phyloP scores from a whole-genome alignment of 345 rosid species.

The Eucalyptus urophylla region DNA sequence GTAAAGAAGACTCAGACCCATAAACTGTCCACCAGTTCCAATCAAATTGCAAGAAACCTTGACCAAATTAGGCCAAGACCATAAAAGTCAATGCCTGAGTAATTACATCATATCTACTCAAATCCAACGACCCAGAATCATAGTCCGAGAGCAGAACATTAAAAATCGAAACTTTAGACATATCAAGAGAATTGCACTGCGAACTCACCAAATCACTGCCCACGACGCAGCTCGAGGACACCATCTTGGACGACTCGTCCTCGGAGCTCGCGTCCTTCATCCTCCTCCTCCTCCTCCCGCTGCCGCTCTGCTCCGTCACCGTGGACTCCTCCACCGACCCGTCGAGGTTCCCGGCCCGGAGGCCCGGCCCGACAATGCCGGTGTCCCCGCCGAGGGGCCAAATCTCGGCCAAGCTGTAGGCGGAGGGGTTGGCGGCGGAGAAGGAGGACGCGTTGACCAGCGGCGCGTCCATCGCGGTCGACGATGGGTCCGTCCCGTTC shows the following conservation, averaged over 20 bases:
- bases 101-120: not conserved
- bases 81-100: not conserved
- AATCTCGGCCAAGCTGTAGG: conserved; percentile 82
- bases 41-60: not conserved
- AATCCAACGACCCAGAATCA: not conserved
- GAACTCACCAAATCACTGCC: conserved; percentile 64
- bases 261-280: conserved; percentile 54
- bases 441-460: conserved; percentile 64
- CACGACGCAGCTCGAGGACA: conserved; percentile 45
- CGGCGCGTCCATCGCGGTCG: conserved; percentile 64
- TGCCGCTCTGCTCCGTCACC: conserved; percentile 63
- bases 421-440: conserved; percentile 73
- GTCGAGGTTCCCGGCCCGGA: conserved; percentile 42
- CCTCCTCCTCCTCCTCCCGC: conserved; percentile 68
- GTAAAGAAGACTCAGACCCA: not conserved
- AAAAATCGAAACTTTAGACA: not conserved
- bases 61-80: not conserved
- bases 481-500: no score
- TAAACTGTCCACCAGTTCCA: not conserved
- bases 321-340: conserved; percentile 70
- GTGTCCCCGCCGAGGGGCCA: conserved; percentile 52
- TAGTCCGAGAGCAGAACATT: not conserved
- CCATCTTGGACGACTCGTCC: conserved; percentile 22
- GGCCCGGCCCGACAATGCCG: conserved; percentile 33
- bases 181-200: not conserved